phyloP scores from a whole-genome alignment of 2,329 filamentous ascomycete genomes.

The Botrytis aclada region DNA sequence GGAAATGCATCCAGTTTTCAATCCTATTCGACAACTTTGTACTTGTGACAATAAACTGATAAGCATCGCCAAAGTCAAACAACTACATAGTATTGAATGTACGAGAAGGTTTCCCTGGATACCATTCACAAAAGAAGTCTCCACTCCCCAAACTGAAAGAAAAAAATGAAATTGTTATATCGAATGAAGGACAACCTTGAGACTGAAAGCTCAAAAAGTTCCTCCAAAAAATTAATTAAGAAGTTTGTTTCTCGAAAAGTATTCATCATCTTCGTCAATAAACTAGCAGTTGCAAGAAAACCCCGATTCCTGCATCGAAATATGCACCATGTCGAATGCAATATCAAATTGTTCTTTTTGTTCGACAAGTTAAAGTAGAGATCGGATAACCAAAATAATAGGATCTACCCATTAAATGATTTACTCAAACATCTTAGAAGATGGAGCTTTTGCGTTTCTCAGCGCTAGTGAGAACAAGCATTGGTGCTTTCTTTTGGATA shows the following conservation, averaged over 20 bases:
- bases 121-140: neutral
- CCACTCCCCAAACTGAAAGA: neutral
- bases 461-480: constrained; percentile 81
- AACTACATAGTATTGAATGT: neutral
- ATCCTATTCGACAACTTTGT: neutral
- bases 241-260: constrained; percentile 17
- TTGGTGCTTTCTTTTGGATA: constrained; percentile 75
- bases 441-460: constrained; percentile 82
- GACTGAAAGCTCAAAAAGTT: neutral
- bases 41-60: neutral
- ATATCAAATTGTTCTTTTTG: constrained; percentile 38
- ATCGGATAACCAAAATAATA: constrained; percentile 33
- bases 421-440: constrained; percentile 45
- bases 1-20: neutral
- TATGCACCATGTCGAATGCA: constrained; percentile 41
- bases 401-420: constrained; percentile 37
- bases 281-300: constrained; percentile 27
- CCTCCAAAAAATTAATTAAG: constrained; percentile 18
- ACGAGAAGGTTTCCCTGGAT: neutral
- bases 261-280: constrained; percentile 36
- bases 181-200: constrained; percentile 7
- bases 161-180: constrained; percentile 2
- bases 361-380: constrained; percentile 29
- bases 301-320: constrained; percentile 21
- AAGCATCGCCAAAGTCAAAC: neutral